Evolutionary conservation across 1,139 yeast species (phyloP).

Genomic region (Ogataea hybrid): DNA sequence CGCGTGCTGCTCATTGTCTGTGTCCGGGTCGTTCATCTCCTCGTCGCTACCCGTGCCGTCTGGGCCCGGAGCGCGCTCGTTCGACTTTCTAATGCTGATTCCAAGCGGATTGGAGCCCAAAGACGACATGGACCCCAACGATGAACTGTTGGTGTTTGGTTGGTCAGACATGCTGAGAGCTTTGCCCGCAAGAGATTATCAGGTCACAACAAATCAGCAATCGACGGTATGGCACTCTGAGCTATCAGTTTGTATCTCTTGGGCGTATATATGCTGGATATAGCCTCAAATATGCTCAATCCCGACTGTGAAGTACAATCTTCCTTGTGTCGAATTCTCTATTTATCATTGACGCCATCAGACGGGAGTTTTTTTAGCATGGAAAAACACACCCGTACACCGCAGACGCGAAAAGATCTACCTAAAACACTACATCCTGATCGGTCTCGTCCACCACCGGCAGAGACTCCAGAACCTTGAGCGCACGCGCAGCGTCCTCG

Average conservation of each 20-base stretch:
- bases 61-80: slow-evolving; percentile 2
- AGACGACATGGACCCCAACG: slow-evolving; percentile 19
- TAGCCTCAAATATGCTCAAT: slow-evolving; percentile 1
- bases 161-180: slow-evolving; percentile 12
- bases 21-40: slow-evolving; percentile 30
- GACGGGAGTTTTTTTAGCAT: slow-evolving; percentile 1
- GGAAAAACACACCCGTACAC: slow-evolving; percentile 8
- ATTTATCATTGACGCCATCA: slow-evolving; percentile 15
- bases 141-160: slow-evolving; percentile 18
- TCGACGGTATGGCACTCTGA: not conserved
- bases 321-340: slow-evolving; percentile 5
- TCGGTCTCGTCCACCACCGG: slow-evolving; percentile 18
- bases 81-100: slow-evolving; percentile 3
- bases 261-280: not conserved
- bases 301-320: slow-evolving; percentile 1
- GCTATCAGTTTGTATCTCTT: not conserved
- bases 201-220: not conserved
- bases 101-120: slow-evolving; percentile 14
- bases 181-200: not conserved
- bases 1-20: slow-evolving; percentile 32
- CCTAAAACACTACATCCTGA: slow-evolving; percentile 12
- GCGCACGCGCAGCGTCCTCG: slow-evolving; percentile 43
- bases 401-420: not conserved
- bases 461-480: slow-evolving; percentile 31
- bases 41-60: slow-evolving; percentile 16